Evolutionary conservation across 129 eudicot genomes (phyloP), one percentile per base, ranked within the genome.

Genomic region (Deinandra increscens): DNA sequence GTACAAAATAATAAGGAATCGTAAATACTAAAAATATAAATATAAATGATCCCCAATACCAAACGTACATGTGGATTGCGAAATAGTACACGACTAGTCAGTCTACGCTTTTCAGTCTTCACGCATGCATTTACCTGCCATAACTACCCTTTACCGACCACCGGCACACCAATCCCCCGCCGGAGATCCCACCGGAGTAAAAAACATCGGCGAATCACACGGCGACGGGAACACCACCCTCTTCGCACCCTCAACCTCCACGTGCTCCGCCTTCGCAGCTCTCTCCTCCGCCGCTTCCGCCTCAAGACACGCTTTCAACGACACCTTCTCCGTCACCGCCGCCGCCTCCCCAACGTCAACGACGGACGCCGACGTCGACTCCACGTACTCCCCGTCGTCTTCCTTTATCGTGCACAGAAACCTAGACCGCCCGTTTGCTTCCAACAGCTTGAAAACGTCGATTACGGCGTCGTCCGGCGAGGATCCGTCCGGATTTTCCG

Each of bases 111-210:
- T 19, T 5, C 22, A n/a, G 2, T 15, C 10, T 55, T 13, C 75
- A 70, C 75, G 2, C 66, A 9, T 70, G 66, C 66, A 17, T 39
- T 39, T 70, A 70, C 66, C 67, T 10, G 56, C 37, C 67, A 42
- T n/a, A 55, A 75, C 37, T 61, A n/a, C 69, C 60, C 31, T 53
- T 53, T n/a, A 61, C 69, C 61, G 54, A 39, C 41, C 23, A 26
- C 10, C 66, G 64, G 22, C 55, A 55, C 69, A 59, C 31, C 56
- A 22, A 29, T 64, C 42, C 33, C 71, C 65, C 50, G 75, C n/a
- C 53, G 96, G 96, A 36, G 96, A 89, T 23, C 81, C 83, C 51
- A 75, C 0, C 54, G 96, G 93, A 34, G 90, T 89, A 64, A 60
- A 84, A 71, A 79, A 84, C 69, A 74, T 19, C 11, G 96, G 93